A percentile compares a stretch with the other conserved stretches of the same genome.
Conservation (phyloP, 2,329 filamentous ascomycete species). For the Alternaria incomplexa region DNA sequence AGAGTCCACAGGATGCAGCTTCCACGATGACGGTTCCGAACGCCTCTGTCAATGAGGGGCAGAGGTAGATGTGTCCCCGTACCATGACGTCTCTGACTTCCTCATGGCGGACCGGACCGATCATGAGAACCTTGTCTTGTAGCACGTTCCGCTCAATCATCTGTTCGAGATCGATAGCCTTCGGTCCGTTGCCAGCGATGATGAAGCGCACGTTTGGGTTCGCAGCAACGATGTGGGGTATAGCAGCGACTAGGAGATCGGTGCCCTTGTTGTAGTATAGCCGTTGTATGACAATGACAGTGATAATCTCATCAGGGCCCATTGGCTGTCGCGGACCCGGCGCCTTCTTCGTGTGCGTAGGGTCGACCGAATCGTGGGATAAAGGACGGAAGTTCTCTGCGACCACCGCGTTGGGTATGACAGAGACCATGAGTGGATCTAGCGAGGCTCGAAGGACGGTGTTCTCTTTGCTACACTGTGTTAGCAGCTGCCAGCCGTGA, state of each 20-base stretch:
- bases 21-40: slow-evolving; percentile 99
- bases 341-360: slow-evolving; percentile 42
- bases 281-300: slow-evolving; percentile 95
- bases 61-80: slow-evolving; percentile 92
- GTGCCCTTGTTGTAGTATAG: slow-evolving; percentile 99
- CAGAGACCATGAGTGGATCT: slow-evolving; percentile 95
- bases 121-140: slow-evolving; percentile 90
- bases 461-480: slow-evolving; percentile 81
- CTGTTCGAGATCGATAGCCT: slow-evolving; percentile 96
- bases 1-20: slow-evolving; percentile 91
- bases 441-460: slow-evolving; percentile 92
- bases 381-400: slow-evolving; percentile 91
- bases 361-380: slow-evolving; percentile 45
- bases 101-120: slow-evolving; percentile 91
- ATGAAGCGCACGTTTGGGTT: slow-evolving; percentile 96
- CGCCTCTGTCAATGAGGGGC: slow-evolving; percentile 92
- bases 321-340: slow-evolving; percentile 70
- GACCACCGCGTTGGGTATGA: slow-evolving; percentile 96
- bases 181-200: slow-evolving; percentile 93
- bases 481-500: slow-evolving; percentile 12
- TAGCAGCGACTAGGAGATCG: slow-evolving; percentile 93
- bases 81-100: slow-evolving; percentile 98
- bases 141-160: slow-evolving; percentile 96
- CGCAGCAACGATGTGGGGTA: slow-evolving; percentile 86
- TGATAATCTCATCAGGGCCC: slow-evolving; percentile 85